Evolutionary conservation across 306 rosid species (phyloP).

Genomic region (Vachellia pachyceras): DNA sequence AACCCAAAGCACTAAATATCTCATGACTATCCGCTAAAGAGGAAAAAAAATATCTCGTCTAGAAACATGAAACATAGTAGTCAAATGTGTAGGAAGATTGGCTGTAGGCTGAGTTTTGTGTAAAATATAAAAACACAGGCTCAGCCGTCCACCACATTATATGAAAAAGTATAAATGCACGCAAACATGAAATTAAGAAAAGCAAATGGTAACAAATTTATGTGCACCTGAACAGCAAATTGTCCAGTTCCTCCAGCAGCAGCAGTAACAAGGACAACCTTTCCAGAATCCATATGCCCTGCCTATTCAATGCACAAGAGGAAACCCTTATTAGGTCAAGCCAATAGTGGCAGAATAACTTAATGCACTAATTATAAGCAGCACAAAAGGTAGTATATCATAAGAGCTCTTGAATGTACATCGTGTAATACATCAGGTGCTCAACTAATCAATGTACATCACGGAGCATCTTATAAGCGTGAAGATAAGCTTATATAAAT

Average conservation of each 20-base stretch:
- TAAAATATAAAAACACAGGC: not conserved
- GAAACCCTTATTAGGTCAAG: slow-evolving; percentile 33
- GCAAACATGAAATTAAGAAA: slow-evolving; percentile 6
- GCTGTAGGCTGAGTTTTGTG: not conserved
- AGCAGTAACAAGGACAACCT: slow-evolving; percentile 92
- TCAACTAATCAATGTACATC: not conserved
- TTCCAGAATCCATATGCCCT: slow-evolving; percentile 88
- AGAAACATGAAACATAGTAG: not conserved
- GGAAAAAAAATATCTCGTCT: not conserved
- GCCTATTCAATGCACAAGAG: slow-evolving; percentile 57
- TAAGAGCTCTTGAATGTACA: not conserved
- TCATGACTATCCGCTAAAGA: not conserved
- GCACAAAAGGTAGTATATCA: slow-evolving; percentile 20
- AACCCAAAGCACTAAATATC: slow-evolving; percentile 4
- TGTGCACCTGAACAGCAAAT: slow-evolving; percentile 92
- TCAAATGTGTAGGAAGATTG: not conserved
- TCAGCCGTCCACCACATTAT: slow-evolving; percentile 14
- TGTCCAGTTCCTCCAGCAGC: slow-evolving; percentile 99
- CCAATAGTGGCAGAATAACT: slow-evolving; percentile 23
- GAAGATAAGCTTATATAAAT: slow-evolving; percentile 22
- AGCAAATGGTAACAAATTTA: slow-evolving; percentile 35
- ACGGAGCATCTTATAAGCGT: slow-evolving; percentile 16
- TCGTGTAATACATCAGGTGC: slow-evolving; percentile 8
- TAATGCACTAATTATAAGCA: slow-evolving; percentile 6
- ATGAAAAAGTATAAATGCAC: slow-evolving; percentile 17